Percentiles rank a stretch among this genome's conserved stretches.
These are phyloP conservation scores for Balakata baccata DNA, from an alignment of 345 rosid genomes.

Conservation along the genomic window DNA sequence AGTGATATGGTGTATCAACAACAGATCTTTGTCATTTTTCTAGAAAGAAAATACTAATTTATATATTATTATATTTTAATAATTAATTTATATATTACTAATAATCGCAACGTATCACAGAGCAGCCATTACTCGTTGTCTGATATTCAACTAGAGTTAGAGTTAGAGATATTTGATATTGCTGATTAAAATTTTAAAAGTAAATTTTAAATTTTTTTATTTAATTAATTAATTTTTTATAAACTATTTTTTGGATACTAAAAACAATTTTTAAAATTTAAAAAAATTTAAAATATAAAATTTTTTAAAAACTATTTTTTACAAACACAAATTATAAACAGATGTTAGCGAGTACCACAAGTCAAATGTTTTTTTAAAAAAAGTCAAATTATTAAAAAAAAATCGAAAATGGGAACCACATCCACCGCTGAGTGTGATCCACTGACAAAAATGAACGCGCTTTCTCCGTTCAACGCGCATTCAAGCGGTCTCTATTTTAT, in stretches of 20 bases:
- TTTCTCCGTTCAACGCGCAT: conserved; percentile 13
- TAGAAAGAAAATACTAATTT: neutral
- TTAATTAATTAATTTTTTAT: too few relatives aligned
- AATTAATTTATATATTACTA: neutral
- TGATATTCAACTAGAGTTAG: neutral
- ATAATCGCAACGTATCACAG: conserved; percentile 9
- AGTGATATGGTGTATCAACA: conserved; percentile 15
- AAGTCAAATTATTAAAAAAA: neutral
- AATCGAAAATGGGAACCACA: neutral
- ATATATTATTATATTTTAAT: neutral
- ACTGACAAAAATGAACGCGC: conserved; percentile 16
- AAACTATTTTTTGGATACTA: too few relatives aligned
- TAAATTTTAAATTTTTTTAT: too few relatives aligned
- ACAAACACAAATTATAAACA: too few relatives aligned
- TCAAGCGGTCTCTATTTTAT: too few relatives aligned
- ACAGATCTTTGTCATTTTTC: conserved; percentile 19
- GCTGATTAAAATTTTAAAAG: too few relatives aligned
- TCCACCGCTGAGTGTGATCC: conserved; percentile 2
- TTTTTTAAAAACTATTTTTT: too few relatives aligned
- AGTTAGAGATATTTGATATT: neutral
- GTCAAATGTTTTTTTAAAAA: conserved; percentile 12
- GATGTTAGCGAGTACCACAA: neutral
- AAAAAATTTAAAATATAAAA: too few relatives aligned
- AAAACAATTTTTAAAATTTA: too few relatives aligned
- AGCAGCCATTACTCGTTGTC: conserved; percentile 27